Base-by-base conservation (phyloP, 257 asterid species). In the Scutellaria barbata region DNA sequence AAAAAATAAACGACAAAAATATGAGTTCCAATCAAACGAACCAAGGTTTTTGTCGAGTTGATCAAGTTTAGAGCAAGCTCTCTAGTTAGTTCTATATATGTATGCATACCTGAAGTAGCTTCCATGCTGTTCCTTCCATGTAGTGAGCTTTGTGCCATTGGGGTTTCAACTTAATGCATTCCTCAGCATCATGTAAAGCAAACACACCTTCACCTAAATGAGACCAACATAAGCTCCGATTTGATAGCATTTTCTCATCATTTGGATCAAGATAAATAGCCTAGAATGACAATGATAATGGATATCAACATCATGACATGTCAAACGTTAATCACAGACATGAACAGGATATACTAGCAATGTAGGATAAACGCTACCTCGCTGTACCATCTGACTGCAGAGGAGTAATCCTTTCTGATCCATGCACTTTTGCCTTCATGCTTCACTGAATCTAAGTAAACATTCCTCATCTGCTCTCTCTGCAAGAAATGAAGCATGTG, bases 331-430 rank as follows among this genome's bases (percentile, higher is more conserved):
- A 58, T 12, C 45, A 47, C 53, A 45, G 11, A 42, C 46, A 42
- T 10, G 8, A 42, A 42, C 11, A 42, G 46, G 46, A 42, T 11
- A 42, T 7, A 42, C 1, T 42, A 10, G 46, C 46, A 42, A 42
- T 42, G 46, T 42, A 7, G 46, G 11, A 10, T 42, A 17, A 8
- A 75, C 46, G 14, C 35, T 56, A 82, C 83, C 81, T 42, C 42
- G 4, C 69, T 67, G 55, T 25, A 81, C 79, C 79, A 81, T 63
- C 50, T 33, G 0, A 75, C 11, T 18, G 83, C 86, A 46, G 59
- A 68, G 20, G 5, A 7, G 69, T 71, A 78, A 7, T 78, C 62
- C 39, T 63, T 52, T 59, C 61, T 68, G 33, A 7, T 30, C 40
- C 46, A 35, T 14, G 83, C 83, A 35, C 64, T 50, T 12, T 3